phyloP scores from a whole-genome alignment of 148 eudicot genomes.

The Euryodendron excelsum region DNA sequence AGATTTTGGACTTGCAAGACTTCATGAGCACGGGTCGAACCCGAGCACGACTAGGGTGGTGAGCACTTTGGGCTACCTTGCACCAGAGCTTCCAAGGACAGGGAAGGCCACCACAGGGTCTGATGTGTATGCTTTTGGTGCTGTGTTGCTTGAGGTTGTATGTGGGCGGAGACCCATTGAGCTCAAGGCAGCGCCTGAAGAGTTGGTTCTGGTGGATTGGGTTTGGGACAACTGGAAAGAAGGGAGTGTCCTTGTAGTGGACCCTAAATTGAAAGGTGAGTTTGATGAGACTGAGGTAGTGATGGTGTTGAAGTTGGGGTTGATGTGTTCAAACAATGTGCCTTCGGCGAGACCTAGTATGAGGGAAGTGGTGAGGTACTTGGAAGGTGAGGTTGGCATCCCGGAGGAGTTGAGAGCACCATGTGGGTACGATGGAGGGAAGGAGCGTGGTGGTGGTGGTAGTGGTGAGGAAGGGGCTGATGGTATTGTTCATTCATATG shows the following conservation, averaged over 20 bases:
- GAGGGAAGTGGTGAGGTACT: constrained; percentile 32
- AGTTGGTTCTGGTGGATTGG: constrained; percentile 34
- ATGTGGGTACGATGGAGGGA: background rate
- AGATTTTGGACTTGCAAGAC: background rate
- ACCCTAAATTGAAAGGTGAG: constrained; percentile 29
- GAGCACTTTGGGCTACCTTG: too few species aligned
- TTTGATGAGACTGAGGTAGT: constrained; percentile 23
- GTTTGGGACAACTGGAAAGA: constrained; percentile 23
- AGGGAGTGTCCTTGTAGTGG: constrained; percentile 25
- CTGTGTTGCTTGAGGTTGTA: constrained; percentile 39
- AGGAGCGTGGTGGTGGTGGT: too few species aligned
- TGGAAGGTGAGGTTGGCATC: constrained; percentile 9
- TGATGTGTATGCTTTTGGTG: constrained; percentile 53
- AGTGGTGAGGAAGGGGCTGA: background rate
- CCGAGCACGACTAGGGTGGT: constrained; percentile 50
- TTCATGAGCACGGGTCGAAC: constrained; percentile 49
- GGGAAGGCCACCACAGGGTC: constrained; percentile 51
- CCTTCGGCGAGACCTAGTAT: constrained; percentile 37
- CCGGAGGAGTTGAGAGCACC: constrained; percentile 6
- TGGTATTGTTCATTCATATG: background rate
- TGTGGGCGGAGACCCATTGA: constrained; percentile 52
- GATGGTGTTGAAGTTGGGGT: constrained; percentile 39
- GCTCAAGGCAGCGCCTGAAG: constrained; percentile 23
- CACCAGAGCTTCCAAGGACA: constrained; percentile 37
- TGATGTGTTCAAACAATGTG: constrained; percentile 31